Conservation (phyloP, 495 filamentous ascomycete genomes). For the Hyphodiscus hymeniophilus region DNA sequence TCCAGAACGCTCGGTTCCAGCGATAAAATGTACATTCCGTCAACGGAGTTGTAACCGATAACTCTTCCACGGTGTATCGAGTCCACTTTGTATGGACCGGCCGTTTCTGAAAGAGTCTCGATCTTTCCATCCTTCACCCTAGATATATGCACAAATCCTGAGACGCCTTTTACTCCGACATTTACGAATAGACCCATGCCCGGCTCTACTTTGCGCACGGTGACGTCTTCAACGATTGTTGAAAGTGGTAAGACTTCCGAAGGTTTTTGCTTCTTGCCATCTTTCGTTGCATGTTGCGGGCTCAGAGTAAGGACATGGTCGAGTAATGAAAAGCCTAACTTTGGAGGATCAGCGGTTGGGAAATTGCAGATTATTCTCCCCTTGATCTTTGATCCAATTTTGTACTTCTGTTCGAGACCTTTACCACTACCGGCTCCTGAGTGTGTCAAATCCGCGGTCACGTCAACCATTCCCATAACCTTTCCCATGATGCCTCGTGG, state of each 20-base stretch:
- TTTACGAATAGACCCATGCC: slow-evolving; percentile 75
- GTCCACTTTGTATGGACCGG: slow-evolving; percentile 67
- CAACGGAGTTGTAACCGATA: slow-evolving; percentile 76
- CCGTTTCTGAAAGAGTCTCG: slow-evolving; percentile 65
- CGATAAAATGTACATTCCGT: slow-evolving; percentile 80
- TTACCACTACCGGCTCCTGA: slow-evolving; percentile 59
- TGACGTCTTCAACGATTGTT: slow-evolving; percentile 65
- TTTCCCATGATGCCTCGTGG: slow-evolving; percentile 58
- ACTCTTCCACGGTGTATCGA: slow-evolving; percentile 73
- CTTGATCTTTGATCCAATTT: slow-evolving; percentile 73
- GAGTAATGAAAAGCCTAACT: slow-evolving; percentile 77
- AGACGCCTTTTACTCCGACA: slow-evolving; percentile 60
- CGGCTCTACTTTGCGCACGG: slow-evolving; percentile 66
- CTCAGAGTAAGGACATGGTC: slow-evolving; percentile 69
- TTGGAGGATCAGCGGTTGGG: slow-evolving; percentile 66
- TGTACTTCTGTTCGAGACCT: slow-evolving; percentile 65
- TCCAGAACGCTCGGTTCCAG: slow-evolving; percentile 74
- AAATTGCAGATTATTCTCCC: slow-evolving; percentile 81
- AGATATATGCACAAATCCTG: slow-evolving; percentile 91
- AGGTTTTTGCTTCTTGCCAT: slow-evolving; percentile 35
- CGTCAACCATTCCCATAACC: slow-evolving; percentile 84
- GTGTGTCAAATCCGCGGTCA: slow-evolving; percentile 83
- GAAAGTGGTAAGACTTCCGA: slow-evolving; percentile 59
- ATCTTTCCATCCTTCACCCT: slow-evolving; percentile 78
- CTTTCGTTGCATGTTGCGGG: slow-evolving; percentile 19